These are phyloP conservation scores for Hypericum perforatum DNA, from an alignment of 345 rosid genomes.

Conservation along the genomic window DNA sequence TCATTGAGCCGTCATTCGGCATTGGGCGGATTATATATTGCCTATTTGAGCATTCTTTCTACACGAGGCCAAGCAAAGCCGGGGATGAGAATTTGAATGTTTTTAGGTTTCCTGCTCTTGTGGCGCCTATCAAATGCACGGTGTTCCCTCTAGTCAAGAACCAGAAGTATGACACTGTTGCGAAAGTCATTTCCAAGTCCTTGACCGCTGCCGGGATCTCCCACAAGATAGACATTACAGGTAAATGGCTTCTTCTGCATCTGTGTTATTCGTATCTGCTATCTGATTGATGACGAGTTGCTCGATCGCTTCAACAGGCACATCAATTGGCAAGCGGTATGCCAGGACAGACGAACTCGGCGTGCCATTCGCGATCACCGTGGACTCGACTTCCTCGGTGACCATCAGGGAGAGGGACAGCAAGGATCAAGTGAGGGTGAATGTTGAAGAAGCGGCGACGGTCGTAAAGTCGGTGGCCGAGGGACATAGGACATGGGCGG, in stretches of 20 bases:
- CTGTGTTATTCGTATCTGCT: neutral
- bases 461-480: constrained; percentile 55
- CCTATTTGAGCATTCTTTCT: constrained; percentile 81
- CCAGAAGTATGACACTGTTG: constrained; percentile 66
- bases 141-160: constrained; percentile 93
- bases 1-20: constrained; percentile 91
- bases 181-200: constrained; percentile 57
- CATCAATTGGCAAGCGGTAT: constrained; percentile 86
- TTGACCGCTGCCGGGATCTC: constrained; percentile 73
- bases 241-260: constrained; percentile 20
- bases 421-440: constrained; percentile 80
- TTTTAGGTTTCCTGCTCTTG: constrained; percentile 83
- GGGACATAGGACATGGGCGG: constrained; percentile 67
- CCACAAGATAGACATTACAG: constrained; percentile 87
- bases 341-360: constrained; percentile 95
- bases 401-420: constrained; percentile 91
- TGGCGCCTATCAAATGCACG: constrained; percentile 87
- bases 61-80: constrained; percentile 75
- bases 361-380: constrained; percentile 90
- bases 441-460: constrained; percentile 49
- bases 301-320: constrained; percentile 33
- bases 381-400: constrained; percentile 54
- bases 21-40: constrained; percentile 92
- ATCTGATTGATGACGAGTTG: neutral
- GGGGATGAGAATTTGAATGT: constrained; percentile 81